Evolutionary conservation across 495 filamentous ascomycete species (phyloP).

Genomic region (Lichina pygmaea): DNA sequence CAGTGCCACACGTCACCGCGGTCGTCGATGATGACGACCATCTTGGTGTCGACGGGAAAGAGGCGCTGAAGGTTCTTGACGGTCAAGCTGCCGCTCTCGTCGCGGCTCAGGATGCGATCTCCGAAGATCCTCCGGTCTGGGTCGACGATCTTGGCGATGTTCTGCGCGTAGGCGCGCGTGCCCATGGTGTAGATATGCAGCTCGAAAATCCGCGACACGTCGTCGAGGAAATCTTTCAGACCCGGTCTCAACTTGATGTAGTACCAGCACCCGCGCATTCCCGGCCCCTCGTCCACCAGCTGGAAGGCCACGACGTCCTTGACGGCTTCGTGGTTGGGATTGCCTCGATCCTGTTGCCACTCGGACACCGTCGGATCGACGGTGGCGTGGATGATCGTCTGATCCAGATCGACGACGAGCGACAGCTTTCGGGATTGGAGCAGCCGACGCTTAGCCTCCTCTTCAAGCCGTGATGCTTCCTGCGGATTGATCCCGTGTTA

Average conservation of each 20-base stretch:
- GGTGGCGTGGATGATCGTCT: slow-evolving; percentile 95
- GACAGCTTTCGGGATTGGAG: slow-evolving; percentile 59
- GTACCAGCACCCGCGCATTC: slow-evolving; percentile 58
- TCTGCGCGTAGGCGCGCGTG: slow-evolving; percentile 74
- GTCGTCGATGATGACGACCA: slow-evolving; percentile 98
- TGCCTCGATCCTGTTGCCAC: slow-evolving; percentile 69
- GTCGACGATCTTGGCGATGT: slow-evolving; percentile 82
- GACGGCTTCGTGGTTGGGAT: slow-evolving; percentile 76
- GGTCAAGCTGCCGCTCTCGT: slow-evolving; percentile 81
- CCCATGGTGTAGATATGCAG: slow-evolving; percentile 99
- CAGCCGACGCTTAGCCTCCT: slow-evolving; percentile 60
- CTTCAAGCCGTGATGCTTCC: slow-evolving; percentile 59
- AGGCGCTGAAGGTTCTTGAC: slow-evolving; percentile 74
- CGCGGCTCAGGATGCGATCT: slow-evolving; percentile 79
- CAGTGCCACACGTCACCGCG: slow-evolving; percentile 96
- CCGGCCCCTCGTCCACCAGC: slow-evolving; percentile 57
- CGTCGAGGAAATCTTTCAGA: slow-evolving; percentile 54
- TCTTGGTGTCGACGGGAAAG: slow-evolving; percentile 92
- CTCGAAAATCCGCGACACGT: slow-evolving; percentile 62
- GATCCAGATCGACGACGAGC: slow-evolving; percentile 88
- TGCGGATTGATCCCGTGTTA: slow-evolving; percentile 27
- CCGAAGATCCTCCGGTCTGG: slow-evolving; percentile 75
- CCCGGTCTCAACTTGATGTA: slow-evolving; percentile 97
- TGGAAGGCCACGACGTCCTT: slow-evolving; percentile 73
- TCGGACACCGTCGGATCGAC: slow-evolving; percentile 90